A percentile compares a stretch with the other conserved stretches of the same genome.
These are phyloP conservation scores for Colletotrichum lini DNA, from an alignment of 2,329 filamentous ascomycete species.

Conservation along the genomic window DNA sequence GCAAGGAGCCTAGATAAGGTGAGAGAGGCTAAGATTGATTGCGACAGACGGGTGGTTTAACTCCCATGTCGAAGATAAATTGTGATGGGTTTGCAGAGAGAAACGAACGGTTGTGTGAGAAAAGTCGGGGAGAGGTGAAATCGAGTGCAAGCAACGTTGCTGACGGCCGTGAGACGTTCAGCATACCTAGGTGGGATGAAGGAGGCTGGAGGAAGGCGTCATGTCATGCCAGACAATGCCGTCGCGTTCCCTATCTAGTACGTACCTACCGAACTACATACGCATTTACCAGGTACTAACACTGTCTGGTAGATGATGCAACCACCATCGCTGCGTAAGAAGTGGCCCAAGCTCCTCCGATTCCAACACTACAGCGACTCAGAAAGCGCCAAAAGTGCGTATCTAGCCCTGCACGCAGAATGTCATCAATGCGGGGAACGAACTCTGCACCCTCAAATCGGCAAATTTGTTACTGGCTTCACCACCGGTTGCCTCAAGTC, in stretches of 20 bases:
- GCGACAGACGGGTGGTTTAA: slow-evolving; percentile 3
- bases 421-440: slow-evolving; percentile 35
- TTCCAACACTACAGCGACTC: background rate
- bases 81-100: background rate
- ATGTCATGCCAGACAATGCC: slow-evolving; percentile 20
- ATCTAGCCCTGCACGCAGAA: slow-evolving; percentile 12
- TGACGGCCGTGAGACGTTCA: background rate
- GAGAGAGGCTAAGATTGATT: background rate
- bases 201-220: slow-evolving; percentile 34
- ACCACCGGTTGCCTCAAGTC: background rate
- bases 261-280: no score
- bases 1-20: slow-evolving; percentile 1
- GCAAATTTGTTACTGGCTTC: slow-evolving; percentile 17
- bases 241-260: background rate
- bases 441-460: slow-evolving; percentile 4
- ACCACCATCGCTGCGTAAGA: background rate
- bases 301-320: slow-evolving; percentile 11
- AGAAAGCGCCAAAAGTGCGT: slow-evolving; percentile 9
- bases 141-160: background rate
- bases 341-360: slow-evolving; percentile 55
- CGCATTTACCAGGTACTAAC: no score
- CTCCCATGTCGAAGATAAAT: background rate
- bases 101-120: background rate
- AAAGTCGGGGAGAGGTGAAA: background rate
- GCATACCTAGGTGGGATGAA: slow-evolving; percentile 7